Conservation (phyloP, 345 rosid genomes). For the Eucalyptus pumila region DNA sequence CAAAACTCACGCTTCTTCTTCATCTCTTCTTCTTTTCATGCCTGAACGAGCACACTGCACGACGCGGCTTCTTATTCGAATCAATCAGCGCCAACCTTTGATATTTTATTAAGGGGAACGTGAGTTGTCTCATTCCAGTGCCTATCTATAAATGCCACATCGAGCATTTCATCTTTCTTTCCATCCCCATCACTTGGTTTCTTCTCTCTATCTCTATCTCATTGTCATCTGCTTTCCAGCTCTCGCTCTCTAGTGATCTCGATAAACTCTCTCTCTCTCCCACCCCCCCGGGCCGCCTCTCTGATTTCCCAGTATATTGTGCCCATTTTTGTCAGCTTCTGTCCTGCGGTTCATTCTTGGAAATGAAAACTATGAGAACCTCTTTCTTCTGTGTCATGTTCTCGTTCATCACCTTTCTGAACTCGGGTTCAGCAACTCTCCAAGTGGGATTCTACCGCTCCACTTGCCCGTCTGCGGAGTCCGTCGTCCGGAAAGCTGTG, state of each 20-base stretch:
- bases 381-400: background rate
- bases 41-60: too few species aligned
- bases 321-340: background rate
- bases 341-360: background rate
- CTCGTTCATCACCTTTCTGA: background rate
- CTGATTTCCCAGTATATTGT: background rate
- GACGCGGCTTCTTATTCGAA: too few species aligned
- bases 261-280: background rate
- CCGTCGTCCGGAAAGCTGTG: too few species aligned
- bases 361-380: background rate
- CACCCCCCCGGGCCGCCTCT: too few species aligned
- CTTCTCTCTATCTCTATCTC: background rate
- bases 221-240: background rate
- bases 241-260: background rate
- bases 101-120: too few species aligned
- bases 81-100: too few species aligned
- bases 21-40: too few species aligned
- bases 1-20: too few species aligned
- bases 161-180: background rate
- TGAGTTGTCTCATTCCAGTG: too few species aligned
- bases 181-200: background rate
- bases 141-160: background rate
- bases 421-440: too few species aligned
- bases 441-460: too few species aligned
- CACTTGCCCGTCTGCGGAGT: too few species aligned